Base-by-base conservation (phyloP, 371 early-diverging fungal genomes). In the Rhizopus microsporus region DNA sequence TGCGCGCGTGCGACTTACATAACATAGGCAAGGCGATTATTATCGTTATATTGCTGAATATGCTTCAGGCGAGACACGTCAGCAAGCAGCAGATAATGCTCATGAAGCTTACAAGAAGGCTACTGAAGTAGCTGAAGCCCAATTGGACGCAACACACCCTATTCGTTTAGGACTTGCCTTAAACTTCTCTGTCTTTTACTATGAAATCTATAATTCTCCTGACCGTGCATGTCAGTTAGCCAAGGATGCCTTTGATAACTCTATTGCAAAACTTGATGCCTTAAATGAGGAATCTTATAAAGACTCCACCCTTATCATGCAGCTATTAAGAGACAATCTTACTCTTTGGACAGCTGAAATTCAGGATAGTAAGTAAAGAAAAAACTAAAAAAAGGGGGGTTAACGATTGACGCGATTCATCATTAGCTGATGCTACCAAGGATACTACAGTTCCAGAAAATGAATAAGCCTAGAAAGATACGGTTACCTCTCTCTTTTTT, bases 121-220 rank as follows among this genome's bases (percentile, higher is more conserved):
- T 64, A 94, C 93, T 45, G 95, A 89, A 50, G 87, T 95, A 77
- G 98, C 99, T 61, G 87, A 88, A 67, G 90, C 89, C 29, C 92
- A 95, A 62, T 84, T 99, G 15, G 89, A 96, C 39, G 91, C 97
- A 37, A 99, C 99, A 45, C 98, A 99, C 84, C 99, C 99, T 55
- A 97, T 99, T 72, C 96, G 99, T 66, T 92, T 99, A 47, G 99
- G 99, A 51, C 89, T 99, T 62, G 98, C 99, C 55, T 87, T 99
- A 71, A 99, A 99, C 92, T 99, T 97, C 85, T 99, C 99, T 10
- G 99, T 99, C 35, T 99, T 99, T 86, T 98, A 97, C 90, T 99
- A 98, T 78, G 99, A 99, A 82, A 99, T 99, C 72, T 83, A 97
- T 69, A 99, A 98, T 85, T 92, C 96, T 31, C 95, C 97, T 54